These are phyloP conservation scores for Lavandula angustifolia DNA, from an alignment of 257 asterid genomes.

Conservation along the genomic window DNA sequence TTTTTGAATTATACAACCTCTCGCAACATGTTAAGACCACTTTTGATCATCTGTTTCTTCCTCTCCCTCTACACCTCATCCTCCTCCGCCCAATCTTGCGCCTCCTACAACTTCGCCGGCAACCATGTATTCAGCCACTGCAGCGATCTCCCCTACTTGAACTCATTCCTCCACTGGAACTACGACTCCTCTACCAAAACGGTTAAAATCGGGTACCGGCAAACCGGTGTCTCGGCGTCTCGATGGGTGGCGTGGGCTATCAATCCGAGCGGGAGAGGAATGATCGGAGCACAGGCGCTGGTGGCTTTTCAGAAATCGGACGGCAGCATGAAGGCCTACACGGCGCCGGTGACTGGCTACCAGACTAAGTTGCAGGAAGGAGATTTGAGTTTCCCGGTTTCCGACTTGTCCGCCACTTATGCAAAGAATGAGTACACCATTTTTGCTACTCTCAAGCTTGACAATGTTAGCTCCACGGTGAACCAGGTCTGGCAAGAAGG, in stretches of 20 bases:
- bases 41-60: conserved; percentile 35
- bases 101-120: conserved; percentile 53
- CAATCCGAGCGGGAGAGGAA: conserved; percentile 65
- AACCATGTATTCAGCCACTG: conserved; percentile 63
- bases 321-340: conserved; percentile 63
- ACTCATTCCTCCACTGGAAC: conserved; percentile 85
- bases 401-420: conserved; percentile 61
- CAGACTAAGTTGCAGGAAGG: conserved; percentile 63
- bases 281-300: conserved; percentile 77
- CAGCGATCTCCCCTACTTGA: conserved; percentile 62
- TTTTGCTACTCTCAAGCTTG: conserved; percentile 65
- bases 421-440: conserved; percentile 53
- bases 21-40: conserved; percentile 23
- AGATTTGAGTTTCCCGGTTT: conserved; percentile 68
- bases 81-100: conserved; percentile 62
- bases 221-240: conserved; percentile 42
- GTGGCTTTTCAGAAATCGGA: conserved; percentile 77
- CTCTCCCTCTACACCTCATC: conserved; percentile 37
- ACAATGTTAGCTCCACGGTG: conserved; percentile 47
- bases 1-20: background rate
- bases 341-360: conserved; percentile 58
- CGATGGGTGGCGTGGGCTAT: conserved; percentile 89
- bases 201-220: conserved; percentile 63
- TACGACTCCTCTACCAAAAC: conserved; percentile 51
- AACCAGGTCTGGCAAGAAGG: conserved; percentile 98